These are phyloP conservation scores for Talaromyces sp. DNA, from an alignment of 2,329 filamentous ascomycete species.

Conservation along the genomic window DNA sequence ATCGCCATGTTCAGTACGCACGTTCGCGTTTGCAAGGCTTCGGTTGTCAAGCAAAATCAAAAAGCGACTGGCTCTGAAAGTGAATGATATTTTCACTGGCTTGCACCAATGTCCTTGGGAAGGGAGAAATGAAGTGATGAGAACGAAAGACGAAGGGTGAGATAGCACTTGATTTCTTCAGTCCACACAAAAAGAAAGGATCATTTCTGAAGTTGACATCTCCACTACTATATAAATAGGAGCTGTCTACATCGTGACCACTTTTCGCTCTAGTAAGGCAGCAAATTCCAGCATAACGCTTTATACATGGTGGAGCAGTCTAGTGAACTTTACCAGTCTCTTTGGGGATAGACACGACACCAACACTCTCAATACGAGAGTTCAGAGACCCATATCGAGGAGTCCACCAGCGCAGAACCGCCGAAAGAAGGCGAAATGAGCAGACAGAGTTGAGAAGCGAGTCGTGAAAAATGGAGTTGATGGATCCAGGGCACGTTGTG, in stretches of 20 bases:
- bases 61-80: background rate
- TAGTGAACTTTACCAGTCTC: background rate
- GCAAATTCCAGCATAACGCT: background rate
- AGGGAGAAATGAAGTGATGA: background rate
- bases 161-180: background rate
- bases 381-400: background rate
- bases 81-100: background rate
- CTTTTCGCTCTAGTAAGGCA: background rate
- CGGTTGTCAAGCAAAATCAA: background rate
- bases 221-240: background rate
- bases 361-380: background rate
- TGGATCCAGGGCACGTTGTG: background rate
- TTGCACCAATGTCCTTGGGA: background rate
- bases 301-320: too few species aligned
- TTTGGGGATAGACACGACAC: background rate
- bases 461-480: background rate
- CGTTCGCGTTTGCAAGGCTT: background rate
- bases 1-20: background rate
- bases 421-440: background rate
- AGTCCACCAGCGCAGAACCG: background rate
- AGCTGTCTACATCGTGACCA: background rate
- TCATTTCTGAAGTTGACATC: too few species aligned
- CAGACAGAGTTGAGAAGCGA: background rate
- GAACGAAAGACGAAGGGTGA: slow-evolving; percentile 3
- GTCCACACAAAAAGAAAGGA: background rate